Conservation (phyloP, 2,329 filamentous ascomycete genomes). For the Monilinia vaccinii-corymbosi region DNA sequence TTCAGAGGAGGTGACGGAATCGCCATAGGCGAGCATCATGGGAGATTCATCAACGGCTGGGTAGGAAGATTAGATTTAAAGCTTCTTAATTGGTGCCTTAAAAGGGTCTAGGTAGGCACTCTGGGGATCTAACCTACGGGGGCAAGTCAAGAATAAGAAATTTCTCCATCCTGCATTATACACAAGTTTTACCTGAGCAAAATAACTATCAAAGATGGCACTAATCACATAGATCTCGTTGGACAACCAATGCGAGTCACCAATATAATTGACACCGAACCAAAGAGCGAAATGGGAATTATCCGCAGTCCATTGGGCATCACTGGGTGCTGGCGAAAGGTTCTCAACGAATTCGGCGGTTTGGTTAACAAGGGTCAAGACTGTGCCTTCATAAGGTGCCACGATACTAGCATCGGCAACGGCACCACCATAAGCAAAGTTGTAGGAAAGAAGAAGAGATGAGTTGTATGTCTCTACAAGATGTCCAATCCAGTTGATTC, state of each 20-base stretch:
- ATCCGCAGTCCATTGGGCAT: slow-evolving; percentile 32
- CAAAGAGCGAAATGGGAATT: slow-evolving; percentile 39
- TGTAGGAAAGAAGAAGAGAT: slow-evolving; percentile 38
- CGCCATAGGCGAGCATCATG: background rate
- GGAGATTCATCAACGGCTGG: background rate
- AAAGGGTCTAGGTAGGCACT: no score
- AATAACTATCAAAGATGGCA: slow-evolving; percentile 37
- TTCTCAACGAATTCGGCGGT: slow-evolving; percentile 31
- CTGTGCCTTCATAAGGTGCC: slow-evolving; percentile 16
- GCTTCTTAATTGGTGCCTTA: background rate
- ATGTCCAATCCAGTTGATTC: slow-evolving; percentile 36
- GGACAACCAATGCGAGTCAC: slow-evolving; percentile 34
- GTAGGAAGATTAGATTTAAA: background rate
- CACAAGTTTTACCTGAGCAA: slow-evolving; percentile 34
- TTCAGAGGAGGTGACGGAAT: background rate
- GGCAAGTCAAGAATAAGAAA: slow-evolving; percentile 41
- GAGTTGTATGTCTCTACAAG: slow-evolving; percentile 33
- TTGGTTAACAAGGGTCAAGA: slow-evolving; percentile 29
- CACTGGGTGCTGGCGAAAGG: slow-evolving; percentile 29
- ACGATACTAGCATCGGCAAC: slow-evolving; percentile 29
- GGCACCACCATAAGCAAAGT: slow-evolving; percentile 37
- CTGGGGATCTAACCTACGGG: slow-evolving; percentile 22
- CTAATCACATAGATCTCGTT: slow-evolving; percentile 27
- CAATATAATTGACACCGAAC: slow-evolving; percentile 46
- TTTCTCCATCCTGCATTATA: slow-evolving; percentile 38